Evolutionary conservation across 441 rosid species (phyloP), one percentile per base, ranked within the genome.

Genomic region (Omphalea diandra): DNA sequence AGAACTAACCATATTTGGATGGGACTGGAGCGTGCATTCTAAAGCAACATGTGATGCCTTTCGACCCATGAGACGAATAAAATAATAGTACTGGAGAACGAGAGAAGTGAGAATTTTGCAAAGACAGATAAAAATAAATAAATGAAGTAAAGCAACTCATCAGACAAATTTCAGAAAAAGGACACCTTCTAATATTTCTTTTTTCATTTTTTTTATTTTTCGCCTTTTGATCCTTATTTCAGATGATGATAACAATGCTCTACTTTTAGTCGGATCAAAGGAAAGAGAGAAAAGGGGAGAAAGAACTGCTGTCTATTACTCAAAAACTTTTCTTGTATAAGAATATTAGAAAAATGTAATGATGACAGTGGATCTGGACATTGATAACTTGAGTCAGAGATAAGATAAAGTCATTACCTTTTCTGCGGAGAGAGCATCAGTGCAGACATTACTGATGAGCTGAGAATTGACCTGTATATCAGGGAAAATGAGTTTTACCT

Each of bases 381-480:
- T 17, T n/a, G 15, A 50, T 14, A 9, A 58, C 7, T 22, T 35
- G 49, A 29, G 32, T 14, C 10, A 35, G 40, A 24, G 22, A 54
- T 41, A 14, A 4, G 43, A 24, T 53, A 50, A 70, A 72, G 33
- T 31, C 41, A 55, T 67, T 80, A 96, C 99, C 99, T 96, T 96
- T 87, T 91, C 99, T 26, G 99, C 98, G 41, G 99, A 96, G 43
- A 96, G 97, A 63, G 99, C 99, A 81, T 96, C 99, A 15, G 91
- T 93, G 83, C 99, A 96, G 70, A 87, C 87, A 81, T 96, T 96
- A 86, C 99, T 93, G 78, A 96, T 93, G 78, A 96, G 97, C 82
- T 93, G 99, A 36, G 99, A 91, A 83, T 96, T 96, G 56, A 93
- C 94, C 99, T 95, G 85, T 2, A 72, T 0, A 69, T 33, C 27